A percentile compares a stretch with the other conserved stretches of the same genome.
Conservation (phyloP, 2,329 filamentous ascomycete genomes). For the Microdochium paspali region DNA sequence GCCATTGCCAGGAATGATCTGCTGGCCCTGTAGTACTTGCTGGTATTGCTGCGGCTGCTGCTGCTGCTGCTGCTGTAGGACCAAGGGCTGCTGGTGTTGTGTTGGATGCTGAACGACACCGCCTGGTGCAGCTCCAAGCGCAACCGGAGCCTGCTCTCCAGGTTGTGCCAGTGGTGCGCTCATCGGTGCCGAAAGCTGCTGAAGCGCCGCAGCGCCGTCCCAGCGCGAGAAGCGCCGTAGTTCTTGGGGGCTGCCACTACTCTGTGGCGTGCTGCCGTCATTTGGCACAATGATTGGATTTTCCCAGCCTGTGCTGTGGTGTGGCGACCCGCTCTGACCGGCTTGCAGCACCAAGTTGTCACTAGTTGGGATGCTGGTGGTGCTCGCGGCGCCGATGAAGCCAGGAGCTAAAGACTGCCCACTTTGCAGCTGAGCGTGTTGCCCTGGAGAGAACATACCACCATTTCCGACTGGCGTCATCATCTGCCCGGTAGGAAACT, state of each 20-base stretch:
- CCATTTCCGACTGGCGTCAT: not conserved
- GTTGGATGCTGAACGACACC: no score
- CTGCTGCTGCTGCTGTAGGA: conserved; percentile 1
- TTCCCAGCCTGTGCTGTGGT: no score
- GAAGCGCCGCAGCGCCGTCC: conserved; percentile 3
- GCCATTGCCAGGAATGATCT: not conserved
- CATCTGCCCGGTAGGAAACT: not conserved
- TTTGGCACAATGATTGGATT: no score
- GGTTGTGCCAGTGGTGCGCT: not conserved
- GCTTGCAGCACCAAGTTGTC: no score
- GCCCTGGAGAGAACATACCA: not conserved
- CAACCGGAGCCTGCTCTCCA: not conserved
- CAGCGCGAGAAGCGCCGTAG: conserved; percentile 1
- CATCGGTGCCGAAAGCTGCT: conserved; percentile 2
- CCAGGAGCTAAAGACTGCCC: no score
- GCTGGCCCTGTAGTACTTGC: not conserved
- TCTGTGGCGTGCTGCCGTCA: not conserved
- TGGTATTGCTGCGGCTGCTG: not conserved
- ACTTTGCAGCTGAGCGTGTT: not conserved
- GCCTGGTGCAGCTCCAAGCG: no score
- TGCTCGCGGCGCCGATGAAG: no score
- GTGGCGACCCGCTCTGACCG: no score
- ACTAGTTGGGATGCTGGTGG: no score
- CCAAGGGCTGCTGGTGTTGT: not conserved
- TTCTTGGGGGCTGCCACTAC: not conserved